Conservation (phyloP, 257 asterid genomes). For the Rubia yunnanensis region DNA sequence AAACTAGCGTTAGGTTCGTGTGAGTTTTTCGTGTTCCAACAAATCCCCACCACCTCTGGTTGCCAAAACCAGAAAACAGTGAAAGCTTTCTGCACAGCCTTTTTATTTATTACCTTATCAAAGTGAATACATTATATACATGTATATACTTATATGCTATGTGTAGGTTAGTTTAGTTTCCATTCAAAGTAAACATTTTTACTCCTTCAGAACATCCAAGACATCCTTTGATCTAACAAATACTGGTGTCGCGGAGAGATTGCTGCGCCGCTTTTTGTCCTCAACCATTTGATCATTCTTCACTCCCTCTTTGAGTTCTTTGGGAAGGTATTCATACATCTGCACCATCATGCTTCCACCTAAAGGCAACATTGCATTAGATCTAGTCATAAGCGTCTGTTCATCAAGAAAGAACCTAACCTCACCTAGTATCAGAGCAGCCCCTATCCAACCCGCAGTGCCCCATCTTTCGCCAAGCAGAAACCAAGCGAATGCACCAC, state of each 20-base stretch:
- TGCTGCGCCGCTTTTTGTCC: conserved; percentile 14
- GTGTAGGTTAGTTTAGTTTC: not conserved
- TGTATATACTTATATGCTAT: not conserved
- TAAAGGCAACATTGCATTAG: conserved; percentile 9
- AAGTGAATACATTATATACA: not conserved
- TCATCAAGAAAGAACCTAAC: not conserved
- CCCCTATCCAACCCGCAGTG: conserved; percentile 61
- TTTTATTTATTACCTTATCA: not conserved
- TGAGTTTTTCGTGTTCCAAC: not conserved
- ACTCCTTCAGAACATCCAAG: conserved; percentile 27
- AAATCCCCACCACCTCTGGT: not conserved
- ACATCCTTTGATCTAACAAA: conserved; percentile 23
- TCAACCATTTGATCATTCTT: conserved; percentile 11
- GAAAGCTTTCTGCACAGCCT: not conserved
- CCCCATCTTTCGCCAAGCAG: conserved; percentile 78
- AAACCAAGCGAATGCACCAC: conserved; percentile 77
- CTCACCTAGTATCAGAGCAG: conserved; percentile 54
- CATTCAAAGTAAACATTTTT: not conserved
- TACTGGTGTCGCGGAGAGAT: conserved; percentile 35
- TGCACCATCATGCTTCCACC: conserved; percentile 60
- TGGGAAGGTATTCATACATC: conserved; percentile 23
- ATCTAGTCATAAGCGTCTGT: not conserved
- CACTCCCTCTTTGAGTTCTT: conserved; percentile 12
- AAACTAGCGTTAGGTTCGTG: too few relatives aligned
- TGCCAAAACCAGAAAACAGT: not conserved